phyloP scores from a whole-genome alignment of 495 filamentous ascomycete species.

The Filosporella fistucella region DNA sequence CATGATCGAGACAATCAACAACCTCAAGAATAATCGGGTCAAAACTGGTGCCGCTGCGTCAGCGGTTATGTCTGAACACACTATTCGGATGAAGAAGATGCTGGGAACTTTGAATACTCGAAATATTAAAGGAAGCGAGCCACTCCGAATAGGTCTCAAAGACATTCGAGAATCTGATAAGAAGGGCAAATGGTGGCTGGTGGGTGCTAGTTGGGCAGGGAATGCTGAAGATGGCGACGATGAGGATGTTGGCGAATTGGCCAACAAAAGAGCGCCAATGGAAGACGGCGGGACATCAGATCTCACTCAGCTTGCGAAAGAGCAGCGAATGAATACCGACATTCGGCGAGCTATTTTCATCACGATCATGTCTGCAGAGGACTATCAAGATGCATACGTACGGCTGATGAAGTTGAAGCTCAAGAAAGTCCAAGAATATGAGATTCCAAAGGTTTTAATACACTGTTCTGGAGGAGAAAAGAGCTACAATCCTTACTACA shows the following conservation, averaged over 20 bases:
- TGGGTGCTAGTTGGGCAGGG: constrained; percentile 81
- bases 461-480: constrained; percentile 83
- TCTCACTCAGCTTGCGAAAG: constrained; percentile 67
- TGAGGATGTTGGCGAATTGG: constrained; percentile 14
- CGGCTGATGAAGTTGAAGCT: constrained; percentile 77
- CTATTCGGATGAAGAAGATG: constrained; percentile 77
- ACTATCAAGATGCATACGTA: constrained; percentile 77
- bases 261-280: constrained; percentile 22
- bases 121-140: constrained; percentile 68
- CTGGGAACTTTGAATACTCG: constrained; percentile 69
- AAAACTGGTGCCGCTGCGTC: constrained; percentile 65
- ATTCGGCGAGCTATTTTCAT: constrained; percentile 90
- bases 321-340: constrained; percentile 93
- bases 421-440: constrained; percentile 78
- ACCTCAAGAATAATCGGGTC: constrained; percentile 88
- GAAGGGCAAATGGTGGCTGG: constrained; percentile 97
- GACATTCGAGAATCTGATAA: constrained; percentile 79
- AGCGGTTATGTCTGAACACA: constrained; percentile 65
- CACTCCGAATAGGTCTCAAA: constrained; percentile 70
- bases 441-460: constrained; percentile 83
- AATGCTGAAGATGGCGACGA: constrained; percentile 28
- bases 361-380: constrained; percentile 79
- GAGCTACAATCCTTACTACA: constrained; percentile 89
- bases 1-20: constrained; percentile 95
- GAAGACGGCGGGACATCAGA: constrained; percentile 50